Conservation (phyloP, 768 basidiomycete genomes). For the Lanmaoa rubissima region DNA sequence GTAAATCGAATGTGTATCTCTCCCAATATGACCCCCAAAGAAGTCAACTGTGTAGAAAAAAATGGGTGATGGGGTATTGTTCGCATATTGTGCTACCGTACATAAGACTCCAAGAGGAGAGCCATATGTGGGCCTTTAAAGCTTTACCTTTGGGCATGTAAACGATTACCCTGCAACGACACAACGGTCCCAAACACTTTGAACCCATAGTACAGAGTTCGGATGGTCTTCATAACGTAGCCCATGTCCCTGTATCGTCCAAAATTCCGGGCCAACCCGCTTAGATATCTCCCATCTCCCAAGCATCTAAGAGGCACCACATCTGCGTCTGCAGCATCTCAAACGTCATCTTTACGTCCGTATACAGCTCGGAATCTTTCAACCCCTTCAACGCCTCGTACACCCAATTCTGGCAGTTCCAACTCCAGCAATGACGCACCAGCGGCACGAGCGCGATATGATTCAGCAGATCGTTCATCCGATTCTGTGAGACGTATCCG, state of each 20-base stretch:
- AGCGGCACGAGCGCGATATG: conserved; percentile 22
- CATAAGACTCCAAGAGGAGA: no score
- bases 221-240: no score
- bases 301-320: conserved; percentile 29
- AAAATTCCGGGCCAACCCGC: no score
- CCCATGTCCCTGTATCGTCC: no score
- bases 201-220: no score
- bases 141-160: no score
- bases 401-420: conserved; percentile 33
- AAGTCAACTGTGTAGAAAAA: no score
- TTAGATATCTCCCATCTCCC: conserved; percentile 29
- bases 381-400: conserved; percentile 22
- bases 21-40: neutral
- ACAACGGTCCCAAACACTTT: no score
- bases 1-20: neutral
- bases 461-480: conserved; percentile 15
- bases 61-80: no score
- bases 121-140: no score
- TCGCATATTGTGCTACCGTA: no score
- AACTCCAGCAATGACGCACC: conserved; percentile 10
- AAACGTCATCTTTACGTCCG: conserved; percentile 15
- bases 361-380: conserved; percentile 8
- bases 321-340: conserved; percentile 28
- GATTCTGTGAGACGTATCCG: conserved; percentile 19
- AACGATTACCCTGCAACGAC: no score